Base-by-base conservation (phyloP, 192 early-diverging fungal genomes). In the Cladochytrium replicatum region DNA sequence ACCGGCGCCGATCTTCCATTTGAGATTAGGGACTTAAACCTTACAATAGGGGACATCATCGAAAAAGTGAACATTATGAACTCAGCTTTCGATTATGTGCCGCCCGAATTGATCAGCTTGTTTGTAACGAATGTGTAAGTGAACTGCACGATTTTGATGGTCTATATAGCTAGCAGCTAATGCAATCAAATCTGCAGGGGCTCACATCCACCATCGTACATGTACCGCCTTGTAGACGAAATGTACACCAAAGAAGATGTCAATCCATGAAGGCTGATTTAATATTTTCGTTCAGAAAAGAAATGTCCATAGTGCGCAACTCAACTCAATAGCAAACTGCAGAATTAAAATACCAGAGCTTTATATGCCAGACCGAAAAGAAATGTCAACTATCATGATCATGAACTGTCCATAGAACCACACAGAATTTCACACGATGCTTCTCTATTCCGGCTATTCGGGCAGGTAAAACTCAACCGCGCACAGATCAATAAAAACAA, bases 41-140 rank as follows among this genome's bases (percentile, higher is more conserved):
- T 28, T 52, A 21, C 43, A 22, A n/a, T 49, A 66, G 83, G 86
- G 24, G 78, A 81, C 5, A 65, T 91, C 40, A 81, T 91, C 26
- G 80, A 86, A 30, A 71, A 79, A 19, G 82, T 84, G 15, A 84
- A 90, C 9, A 74, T 91, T 6, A 70, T 78, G n/a, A 91, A 87
- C 59, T 89, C 92, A 2, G 74, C 78, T 48, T 94, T 86, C 55
- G 92, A 95, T 64, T 98, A 88, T 65, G 89, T 98, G 3, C 74
- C 75, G 17, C 92, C 94, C 1, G 89, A 91, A 43, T 74, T 93
- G 43, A 80, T 98, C 25, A 82, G 79, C 44, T 63, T 98, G 31
- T 89, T 93, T 54, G 86, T 98, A 50, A 89, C 89, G 43, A 86
- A 92, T 58, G 69, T 78, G 82, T 85, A 78, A 63, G 78, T 77